Evolutionary conservation across 306 rosid species (phyloP).

Genomic region (Dryas alaskensis): DNA sequence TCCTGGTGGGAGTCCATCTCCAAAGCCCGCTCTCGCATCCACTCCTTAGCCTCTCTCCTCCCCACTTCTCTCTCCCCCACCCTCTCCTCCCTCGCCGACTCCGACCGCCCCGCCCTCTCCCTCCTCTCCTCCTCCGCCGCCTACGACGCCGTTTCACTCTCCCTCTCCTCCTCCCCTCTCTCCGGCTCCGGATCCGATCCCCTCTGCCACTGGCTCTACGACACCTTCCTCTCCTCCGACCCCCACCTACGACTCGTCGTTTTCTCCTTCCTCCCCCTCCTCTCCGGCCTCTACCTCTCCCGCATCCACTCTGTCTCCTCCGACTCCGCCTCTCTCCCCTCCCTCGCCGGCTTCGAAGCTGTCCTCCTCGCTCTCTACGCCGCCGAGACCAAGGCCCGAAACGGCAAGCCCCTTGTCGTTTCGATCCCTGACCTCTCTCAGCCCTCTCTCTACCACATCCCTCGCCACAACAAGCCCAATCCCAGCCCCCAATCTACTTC

Average conservation of each 20-base stretch:
- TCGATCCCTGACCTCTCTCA: constrained; percentile 82
- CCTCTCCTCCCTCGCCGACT: constrained; percentile 76
- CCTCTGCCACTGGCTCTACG: constrained; percentile 97
- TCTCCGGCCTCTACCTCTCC: constrained; percentile 75
- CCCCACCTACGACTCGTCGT: constrained; percentile 87
- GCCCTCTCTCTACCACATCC: constrained; percentile 83
- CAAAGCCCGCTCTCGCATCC: constrained; percentile 89
- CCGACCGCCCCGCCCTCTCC: constrained; percentile 95
- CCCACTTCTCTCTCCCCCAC: constrained; percentile 20
- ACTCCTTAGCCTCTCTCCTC: constrained; percentile 65
- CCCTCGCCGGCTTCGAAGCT: constrained; percentile 93
- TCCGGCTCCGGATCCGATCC: constrained; percentile 84
- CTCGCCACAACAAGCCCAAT: constrained; percentile 32
- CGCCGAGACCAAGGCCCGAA: constrained; percentile 70
- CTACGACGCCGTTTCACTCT: constrained; percentile 50
- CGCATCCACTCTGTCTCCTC: constrained; percentile 59
- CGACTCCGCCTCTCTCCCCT: constrained; percentile 50
- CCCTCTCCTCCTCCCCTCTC: constrained; percentile 43
- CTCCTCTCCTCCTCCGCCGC: constrained; percentile 75
- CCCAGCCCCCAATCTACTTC: not conserved
- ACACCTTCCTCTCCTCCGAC: constrained; percentile 81
- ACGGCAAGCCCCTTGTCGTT: constrained; percentile 74
- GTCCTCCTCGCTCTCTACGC: constrained; percentile 84
- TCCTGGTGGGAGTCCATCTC: constrained; percentile 97
- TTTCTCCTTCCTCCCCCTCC: constrained; percentile 82